Evolutionary conservation across 768 basidiomycete genomes (phyloP), one percentile per base, ranked within the genome.

Genomic region (Cubamyces lactineus): DNA sequence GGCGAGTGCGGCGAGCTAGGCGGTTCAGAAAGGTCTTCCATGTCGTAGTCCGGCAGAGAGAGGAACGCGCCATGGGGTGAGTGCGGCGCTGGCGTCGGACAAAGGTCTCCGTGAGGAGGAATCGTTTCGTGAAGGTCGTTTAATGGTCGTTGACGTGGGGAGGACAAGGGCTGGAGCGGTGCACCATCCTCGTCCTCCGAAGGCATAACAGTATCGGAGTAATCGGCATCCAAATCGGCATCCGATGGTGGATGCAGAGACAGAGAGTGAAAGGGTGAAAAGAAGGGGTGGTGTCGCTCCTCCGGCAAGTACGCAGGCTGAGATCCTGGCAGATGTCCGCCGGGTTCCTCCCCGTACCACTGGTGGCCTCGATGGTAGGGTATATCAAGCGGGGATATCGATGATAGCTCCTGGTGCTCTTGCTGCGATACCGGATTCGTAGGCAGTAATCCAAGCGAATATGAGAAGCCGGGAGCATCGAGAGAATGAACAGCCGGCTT

Each of bases 1-100:
- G 68, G 67, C 13, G 68, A 69, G 24, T 65, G 64, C 4, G 65
- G 68, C 9, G 68, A 67, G 4, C 34, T 21, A 11, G 68, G 66
- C 15, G 60, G 41, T 26, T 63, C 63, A 13, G 24, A 16, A 28
- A 19, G 30, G 15, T 68, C 62, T 52, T 63, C 58, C 61, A 61
- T 60, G 47, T 68, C 62, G 28, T 61, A 48, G 24, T 67, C 68
- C 12, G 63, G 59, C 2, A 67, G 54, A 12, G 59, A 15, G 54
- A 59, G n/a, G 8, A 43, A 24, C 0, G 53, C 40, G 41, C 48
- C 21, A 24, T 60, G 68, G n/a, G 68, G 66, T 3, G 68, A 67
- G 24, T 60, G 66, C 40, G 64, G 63, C n/a, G 58, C 58, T 28
- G 66, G 68, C 2, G 68, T 69, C 7, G 53, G 54, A 30, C 56